These are phyloP conservation scores for Pilasporangium apinafurcum DNA, from an alignment of 352 stramenopile genomes.

Conservation along the genomic window DNA sequence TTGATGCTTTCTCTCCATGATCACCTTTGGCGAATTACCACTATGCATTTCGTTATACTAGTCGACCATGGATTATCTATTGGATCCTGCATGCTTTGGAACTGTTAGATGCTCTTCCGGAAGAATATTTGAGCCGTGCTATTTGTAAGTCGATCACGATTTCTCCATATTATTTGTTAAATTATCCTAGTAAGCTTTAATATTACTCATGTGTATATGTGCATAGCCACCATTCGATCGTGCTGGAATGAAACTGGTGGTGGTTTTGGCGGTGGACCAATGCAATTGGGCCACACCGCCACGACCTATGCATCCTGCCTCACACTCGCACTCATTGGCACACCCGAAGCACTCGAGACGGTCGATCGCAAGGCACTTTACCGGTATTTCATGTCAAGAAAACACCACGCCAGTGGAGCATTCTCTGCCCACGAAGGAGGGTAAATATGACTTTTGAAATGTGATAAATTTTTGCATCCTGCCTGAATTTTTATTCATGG, in stretches of 20 bases:
- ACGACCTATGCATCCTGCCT: conserved; percentile 96
- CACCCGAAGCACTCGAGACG: conserved; percentile 58
- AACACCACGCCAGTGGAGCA: conserved; percentile 70
- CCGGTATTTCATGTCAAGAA: conserved; percentile 87
- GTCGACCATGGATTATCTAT: conserved; percentile 97
- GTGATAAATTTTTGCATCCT: background rate
- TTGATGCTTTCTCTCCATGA: background rate
- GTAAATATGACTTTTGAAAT: conserved; percentile 12
- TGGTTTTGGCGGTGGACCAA: conserved; percentile 94
- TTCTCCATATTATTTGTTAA: background rate
- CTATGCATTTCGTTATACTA: conserved; percentile 15
- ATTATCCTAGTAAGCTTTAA: background rate
- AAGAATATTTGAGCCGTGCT: conserved; percentile 23
- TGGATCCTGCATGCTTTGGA: conserved; percentile 96
- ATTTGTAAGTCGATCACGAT: conserved; percentile 39
- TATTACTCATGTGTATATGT: conserved; percentile 1
- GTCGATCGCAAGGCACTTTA: conserved; percentile 85
- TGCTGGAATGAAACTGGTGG: conserved; percentile 63
- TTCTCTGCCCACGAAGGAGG: conserved; percentile 98
- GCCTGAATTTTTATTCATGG: background rate
- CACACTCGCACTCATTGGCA: conserved; percentile 89
- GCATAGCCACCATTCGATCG: conserved; percentile 38
- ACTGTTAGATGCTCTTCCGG: conserved; percentile 83
- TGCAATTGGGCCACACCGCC: conserved; percentile 80
- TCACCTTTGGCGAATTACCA: background rate